phyloP scores from a whole-genome alignment of 345 rosid species.

The Rhizophora apiculata region DNA sequence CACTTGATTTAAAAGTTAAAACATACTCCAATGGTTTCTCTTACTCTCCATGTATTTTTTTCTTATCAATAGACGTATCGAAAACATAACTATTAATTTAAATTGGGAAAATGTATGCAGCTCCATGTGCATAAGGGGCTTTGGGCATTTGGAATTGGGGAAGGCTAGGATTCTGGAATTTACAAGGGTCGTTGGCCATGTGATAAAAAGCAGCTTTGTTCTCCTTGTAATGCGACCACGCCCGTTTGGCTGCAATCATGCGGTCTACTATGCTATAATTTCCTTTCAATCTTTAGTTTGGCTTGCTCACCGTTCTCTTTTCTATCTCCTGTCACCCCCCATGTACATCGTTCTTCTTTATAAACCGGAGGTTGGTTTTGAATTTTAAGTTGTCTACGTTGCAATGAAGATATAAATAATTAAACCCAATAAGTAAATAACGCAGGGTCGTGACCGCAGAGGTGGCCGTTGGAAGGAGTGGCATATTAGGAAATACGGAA shows the following conservation, averaged over 20 bases:
- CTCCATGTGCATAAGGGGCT: constrained; percentile 19
- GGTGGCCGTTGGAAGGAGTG: background rate
- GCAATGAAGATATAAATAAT: no score
- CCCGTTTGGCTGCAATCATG: constrained; percentile 87
- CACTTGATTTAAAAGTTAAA: constrained; percentile 10
- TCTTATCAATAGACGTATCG: background rate
- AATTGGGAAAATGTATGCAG: background rate
- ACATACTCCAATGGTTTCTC: background rate
- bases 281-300: constrained; percentile 4
- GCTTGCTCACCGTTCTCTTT: background rate
- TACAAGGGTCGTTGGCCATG: constrained; percentile 41
- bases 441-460: background rate
- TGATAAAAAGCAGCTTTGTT: constrained; percentile 70
- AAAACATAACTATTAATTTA: background rate
- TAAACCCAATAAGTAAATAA: no score
- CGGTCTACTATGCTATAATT: constrained; percentile 59
- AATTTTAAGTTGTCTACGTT: background rate
- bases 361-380: background rate
- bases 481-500: background rate
- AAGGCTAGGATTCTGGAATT: constrained; percentile 11
- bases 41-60: background rate
- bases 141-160: constrained; percentile 14
- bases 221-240: constrained; percentile 78
- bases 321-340: constrained; percentile 8
- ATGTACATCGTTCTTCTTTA: constrained; percentile 26